Percentiles rank a stretch among this genome's conserved stretches.
phyloP scores from a whole-genome alignment of 164 flowering plant genomes.

The Umbellularia californica region DNA sequence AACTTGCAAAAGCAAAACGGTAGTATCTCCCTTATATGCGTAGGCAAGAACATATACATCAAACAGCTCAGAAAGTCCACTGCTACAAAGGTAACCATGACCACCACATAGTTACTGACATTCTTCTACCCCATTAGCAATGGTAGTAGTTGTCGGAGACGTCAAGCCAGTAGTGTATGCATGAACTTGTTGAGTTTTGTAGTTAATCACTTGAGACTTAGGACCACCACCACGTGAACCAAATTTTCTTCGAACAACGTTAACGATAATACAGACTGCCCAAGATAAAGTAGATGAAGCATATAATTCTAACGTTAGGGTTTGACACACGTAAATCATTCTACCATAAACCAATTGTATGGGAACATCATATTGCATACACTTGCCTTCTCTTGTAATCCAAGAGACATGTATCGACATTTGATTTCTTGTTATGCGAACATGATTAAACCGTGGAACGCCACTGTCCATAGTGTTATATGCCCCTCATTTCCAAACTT shows the following conservation, averaged over 20 bases:
- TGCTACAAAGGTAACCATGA: conserved; percentile 86
- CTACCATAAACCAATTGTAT: conserved; percentile 22
- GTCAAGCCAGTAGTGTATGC: conserved; percentile 99
- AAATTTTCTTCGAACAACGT: conserved; percentile 95
- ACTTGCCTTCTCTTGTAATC: conserved; percentile 86
- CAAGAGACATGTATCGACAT: conserved; percentile 91
- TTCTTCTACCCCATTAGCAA: conserved; percentile 97
- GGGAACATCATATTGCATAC: conserved; percentile 71
- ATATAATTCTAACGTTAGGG: conserved; percentile 66
- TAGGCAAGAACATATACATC: conserved; percentile 95
- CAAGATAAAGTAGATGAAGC: conserved; percentile 85
- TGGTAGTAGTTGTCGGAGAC: conserved; percentile 81
- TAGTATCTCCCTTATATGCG: conserved; percentile 96
- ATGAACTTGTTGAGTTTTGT: conserved; percentile 98
- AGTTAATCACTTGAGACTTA: conserved; percentile 94
- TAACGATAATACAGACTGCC: conserved; percentile 90
- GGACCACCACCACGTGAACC: conserved; percentile 82
- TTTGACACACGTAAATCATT: conserved; percentile 88
- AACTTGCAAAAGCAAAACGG: conserved; percentile 88
- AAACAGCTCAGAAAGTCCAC: conserved; percentile 97
- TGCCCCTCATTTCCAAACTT: conserved; percentile 97
- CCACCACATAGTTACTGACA: conserved; percentile 96
- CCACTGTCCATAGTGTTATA: conserved; percentile 97
- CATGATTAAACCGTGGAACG: conserved; percentile 77
- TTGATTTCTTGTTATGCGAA: conserved; percentile 87